Base-by-base conservation (phyloP, 352 stramenopile genomes). In the Aphanomyces euteiches region DNA sequence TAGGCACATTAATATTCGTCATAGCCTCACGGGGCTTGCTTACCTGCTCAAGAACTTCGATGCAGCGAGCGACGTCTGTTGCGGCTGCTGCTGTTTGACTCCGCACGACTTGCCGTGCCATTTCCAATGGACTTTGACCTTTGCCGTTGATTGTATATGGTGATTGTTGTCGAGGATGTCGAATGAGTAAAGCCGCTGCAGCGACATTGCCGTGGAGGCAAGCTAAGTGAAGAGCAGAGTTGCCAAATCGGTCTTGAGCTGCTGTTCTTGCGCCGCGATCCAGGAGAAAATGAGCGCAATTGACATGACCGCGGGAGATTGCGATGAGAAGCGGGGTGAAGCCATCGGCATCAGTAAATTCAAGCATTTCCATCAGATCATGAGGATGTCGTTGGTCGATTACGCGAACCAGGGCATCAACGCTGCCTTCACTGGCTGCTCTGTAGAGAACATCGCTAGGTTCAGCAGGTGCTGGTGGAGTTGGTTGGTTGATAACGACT, bases 31-130 rank as follows among this genome's bases (percentile, higher is more conserved):
- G 36, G 7, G 50, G 36, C 50, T 8, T 19, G 50, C 15, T 37
- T 61, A 61, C 54, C 54, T 40, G 12, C 43, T 41, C 54, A 37
- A 61, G 54, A 3, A 61, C 54, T 40, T 92, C 84, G 19, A 86
- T 68, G 0, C 79, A 88, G 19, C 83, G 83, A 7, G 82, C 91
- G 65, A 94, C 88, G n/a, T 83, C 83, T 2, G 83, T 81, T 12
- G 87, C 69, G 93, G 85, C 41, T 79, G 83, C 67, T 93, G 93
- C 75, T 95, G 85, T 56, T 93, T 79, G 53, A 84, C 84, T 64
- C 93, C 70, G 21, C 93, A 73, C 67, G 83, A 94, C 75, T 93
- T 85, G 39, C 84, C 87, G 13, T 87, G 87, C 84, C 7, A 89
- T 75, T 54, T 96, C 87, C 75, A 94, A 95, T 0, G 85, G 63